These are phyloP conservation scores for Phytophthora sojae DNA, from an alignment of 352 stramenopile species.

Conservation along the genomic window DNA sequence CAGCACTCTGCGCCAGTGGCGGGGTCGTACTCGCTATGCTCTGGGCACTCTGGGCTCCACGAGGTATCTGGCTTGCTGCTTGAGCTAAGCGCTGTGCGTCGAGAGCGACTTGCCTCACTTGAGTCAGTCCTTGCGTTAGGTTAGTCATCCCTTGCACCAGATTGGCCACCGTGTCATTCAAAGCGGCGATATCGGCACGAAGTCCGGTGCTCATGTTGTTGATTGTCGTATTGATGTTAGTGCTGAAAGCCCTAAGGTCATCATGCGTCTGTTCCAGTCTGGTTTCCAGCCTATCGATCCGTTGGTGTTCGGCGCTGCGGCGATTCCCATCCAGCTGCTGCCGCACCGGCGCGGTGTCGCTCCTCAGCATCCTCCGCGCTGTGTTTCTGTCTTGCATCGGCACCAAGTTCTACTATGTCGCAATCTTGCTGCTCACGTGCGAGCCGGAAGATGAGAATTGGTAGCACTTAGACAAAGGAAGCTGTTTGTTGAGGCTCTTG, in stretches of 20 bases:
- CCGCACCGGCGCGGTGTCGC: neutral
- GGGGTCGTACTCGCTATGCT: neutral
- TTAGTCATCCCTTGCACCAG: neutral
- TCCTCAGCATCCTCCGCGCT: neutral
- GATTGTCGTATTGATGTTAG: neutral
- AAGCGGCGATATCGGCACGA: too few species aligned
- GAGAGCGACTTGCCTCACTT: too few species aligned
- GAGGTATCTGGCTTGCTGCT: neutral
- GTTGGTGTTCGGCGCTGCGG: neutral
- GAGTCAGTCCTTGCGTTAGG: too few species aligned
- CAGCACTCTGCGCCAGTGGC: neutral
- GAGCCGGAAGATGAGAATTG: too few species aligned
- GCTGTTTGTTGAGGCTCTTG: too few species aligned
- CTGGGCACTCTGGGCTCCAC: neutral
- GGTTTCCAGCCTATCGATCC: neutral
- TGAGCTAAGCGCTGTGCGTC: neutral
- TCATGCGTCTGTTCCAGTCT: neutral
- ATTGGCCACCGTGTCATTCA: too few species aligned
- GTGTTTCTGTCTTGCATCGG: conserved; percentile 3
- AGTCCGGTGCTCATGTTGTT: neutral
- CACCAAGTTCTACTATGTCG: conserved; percentile 10
- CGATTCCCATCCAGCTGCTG: conserved; percentile 1
- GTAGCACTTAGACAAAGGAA: too few species aligned
- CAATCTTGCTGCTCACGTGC: too few species aligned
- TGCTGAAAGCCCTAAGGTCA: neutral